These are phyloP conservation scores for Tylopilus sp. DNA, from an alignment of 768 basidiomycete species.

Conservation along the genomic window DNA sequence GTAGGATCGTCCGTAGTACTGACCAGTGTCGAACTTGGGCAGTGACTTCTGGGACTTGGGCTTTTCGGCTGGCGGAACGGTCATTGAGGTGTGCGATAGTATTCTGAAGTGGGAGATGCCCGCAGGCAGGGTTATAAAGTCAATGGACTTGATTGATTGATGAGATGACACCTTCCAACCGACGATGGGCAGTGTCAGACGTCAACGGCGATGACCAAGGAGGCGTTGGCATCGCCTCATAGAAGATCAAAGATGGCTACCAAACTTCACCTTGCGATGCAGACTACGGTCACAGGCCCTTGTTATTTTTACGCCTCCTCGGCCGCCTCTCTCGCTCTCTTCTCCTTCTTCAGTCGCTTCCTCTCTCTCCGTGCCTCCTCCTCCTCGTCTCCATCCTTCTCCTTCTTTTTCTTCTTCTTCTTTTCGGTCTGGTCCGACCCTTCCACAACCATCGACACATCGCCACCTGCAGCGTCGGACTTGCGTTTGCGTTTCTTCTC, in stretches of 20 bases:
- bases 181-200: constrained; percentile 3
- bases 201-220: constrained; percentile 1
- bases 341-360: constrained; percentile 68
- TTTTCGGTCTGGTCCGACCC: constrained; percentile 53
- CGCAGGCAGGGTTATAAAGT: constrained; percentile 1
- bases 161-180: background rate
- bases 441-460: constrained; percentile 41
- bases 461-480: constrained; percentile 51
- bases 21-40: constrained; percentile 73
- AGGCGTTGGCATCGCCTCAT: background rate
- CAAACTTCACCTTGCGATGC: background rate
- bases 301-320: constrained; percentile 17
- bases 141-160: constrained; percentile 8
- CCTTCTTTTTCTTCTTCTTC: constrained; percentile 60
- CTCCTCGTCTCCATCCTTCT: constrained; percentile 47
- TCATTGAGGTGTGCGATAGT: background rate
- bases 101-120: background rate
- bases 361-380: constrained; percentile 60
- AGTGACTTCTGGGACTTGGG: constrained; percentile 58
- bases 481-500: constrained; percentile 89
- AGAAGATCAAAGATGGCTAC: constrained; percentile 14
- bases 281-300: background rate
- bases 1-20: constrained; percentile 7
- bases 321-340: constrained; percentile 49
- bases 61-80: constrained; percentile 12